These are phyloP conservation scores for Argentina anserina DNA, from an alignment of 306 rosid species.

Conservation along the genomic window DNA sequence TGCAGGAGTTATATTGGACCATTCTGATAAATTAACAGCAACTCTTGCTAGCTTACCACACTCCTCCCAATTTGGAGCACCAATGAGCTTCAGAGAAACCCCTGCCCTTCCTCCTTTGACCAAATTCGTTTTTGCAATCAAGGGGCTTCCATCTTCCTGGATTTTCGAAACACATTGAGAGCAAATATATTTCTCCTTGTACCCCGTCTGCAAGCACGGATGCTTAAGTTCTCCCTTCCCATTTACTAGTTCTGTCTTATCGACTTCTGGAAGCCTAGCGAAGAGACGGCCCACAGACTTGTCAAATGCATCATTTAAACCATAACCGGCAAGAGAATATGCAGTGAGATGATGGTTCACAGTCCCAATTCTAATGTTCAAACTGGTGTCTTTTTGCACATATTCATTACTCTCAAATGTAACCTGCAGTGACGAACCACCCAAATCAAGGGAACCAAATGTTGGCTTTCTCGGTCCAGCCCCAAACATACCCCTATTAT, in stretches of 20 bases:
- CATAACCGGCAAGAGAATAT: conserved; percentile 77
- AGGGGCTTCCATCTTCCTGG: conserved; percentile 44
- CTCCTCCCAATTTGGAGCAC: conserved; percentile 83
- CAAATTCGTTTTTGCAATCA: conserved; percentile 24
- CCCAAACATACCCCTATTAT: conserved; percentile 56
- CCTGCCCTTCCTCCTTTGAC: conserved; percentile 42
- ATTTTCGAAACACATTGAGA: conserved; percentile 43
- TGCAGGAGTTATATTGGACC: conserved; percentile 57
- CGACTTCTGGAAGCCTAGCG: conserved; percentile 39
- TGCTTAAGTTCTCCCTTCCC: conserved; percentile 57
- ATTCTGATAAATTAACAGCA: conserved; percentile 79
- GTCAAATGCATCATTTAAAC: conserved; percentile 86
- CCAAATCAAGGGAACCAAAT: conserved; percentile 89
- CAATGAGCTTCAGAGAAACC: conserved; percentile 47
- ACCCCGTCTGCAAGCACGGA: conserved; percentile 92
- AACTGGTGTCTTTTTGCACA: conserved; percentile 47
- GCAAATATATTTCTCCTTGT: conserved; percentile 58
- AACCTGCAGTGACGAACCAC: conserved; percentile 94
- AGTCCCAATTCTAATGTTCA: conserved; percentile 76
- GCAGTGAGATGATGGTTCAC: conserved; percentile 85
- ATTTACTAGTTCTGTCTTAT: conserved; percentile 33
- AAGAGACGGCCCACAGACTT: conserved; percentile 69
- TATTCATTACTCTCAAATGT: conserved; percentile 82
- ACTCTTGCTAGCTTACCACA: conserved; percentile 68
- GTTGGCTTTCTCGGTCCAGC: conserved; percentile 66